Conservation (phyloP, 129 eudicot genomes). For the Daucus carota region DNA sequence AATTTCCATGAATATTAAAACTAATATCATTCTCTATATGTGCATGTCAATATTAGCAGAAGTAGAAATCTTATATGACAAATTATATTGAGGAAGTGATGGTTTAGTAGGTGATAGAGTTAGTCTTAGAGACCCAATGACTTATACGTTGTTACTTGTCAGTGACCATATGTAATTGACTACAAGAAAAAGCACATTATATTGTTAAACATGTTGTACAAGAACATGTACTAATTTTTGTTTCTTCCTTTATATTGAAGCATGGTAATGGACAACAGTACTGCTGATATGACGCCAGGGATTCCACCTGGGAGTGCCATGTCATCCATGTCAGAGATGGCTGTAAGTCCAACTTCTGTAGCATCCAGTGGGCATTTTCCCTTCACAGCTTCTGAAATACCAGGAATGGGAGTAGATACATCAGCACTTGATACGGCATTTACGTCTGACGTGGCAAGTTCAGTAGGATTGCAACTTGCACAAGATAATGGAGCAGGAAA, state of each 20-base stretch:
- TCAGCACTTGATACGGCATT: conserved; percentile 83
- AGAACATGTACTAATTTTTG: conserved; percentile 10
- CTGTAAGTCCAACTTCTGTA: conserved; percentile 91
- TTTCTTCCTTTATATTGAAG: conserved; percentile 16
- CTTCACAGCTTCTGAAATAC: conserved; percentile 77
- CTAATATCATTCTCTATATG: not conserved
- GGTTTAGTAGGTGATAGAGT: not conserved
- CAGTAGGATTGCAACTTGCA: conserved; percentile 76
- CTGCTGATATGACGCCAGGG: conserved; percentile 45
- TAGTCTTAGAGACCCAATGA: not conserved
- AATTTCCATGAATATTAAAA: not conserved
- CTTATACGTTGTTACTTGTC: not conserved
- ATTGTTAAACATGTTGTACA: not conserved
- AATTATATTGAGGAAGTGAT: not conserved
- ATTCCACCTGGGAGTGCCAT: conserved; percentile 62
- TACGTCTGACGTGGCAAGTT: conserved; percentile 81
- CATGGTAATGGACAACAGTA: conserved; percentile 62
- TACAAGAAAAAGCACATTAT: not conserved
- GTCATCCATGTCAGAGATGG: conserved; percentile 87
- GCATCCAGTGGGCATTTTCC: conserved; percentile 97
- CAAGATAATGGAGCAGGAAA: conserved; percentile 68
- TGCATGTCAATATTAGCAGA: not conserved
- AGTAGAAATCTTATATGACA: not conserved
- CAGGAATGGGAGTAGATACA: conserved; percentile 86
- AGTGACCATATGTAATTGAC: not conserved